Evolutionary conservation across 2,329 filamentous ascomycete species (phyloP).

Genomic region (Pseudogymnoascus sp.): DNA sequence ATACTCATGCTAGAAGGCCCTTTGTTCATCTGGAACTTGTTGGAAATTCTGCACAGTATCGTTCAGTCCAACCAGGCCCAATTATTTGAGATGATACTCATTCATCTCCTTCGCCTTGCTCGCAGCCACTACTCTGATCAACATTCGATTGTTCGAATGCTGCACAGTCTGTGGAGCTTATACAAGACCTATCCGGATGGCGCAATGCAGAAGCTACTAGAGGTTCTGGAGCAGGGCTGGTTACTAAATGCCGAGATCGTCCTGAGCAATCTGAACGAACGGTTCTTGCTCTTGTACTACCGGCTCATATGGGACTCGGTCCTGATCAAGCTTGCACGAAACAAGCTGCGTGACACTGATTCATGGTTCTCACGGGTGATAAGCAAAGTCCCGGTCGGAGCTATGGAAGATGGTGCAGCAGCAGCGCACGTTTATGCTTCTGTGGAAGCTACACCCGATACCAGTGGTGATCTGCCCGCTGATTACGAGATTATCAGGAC

Average conservation of each 20-base stretch:
- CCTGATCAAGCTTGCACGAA: slow-evolving; percentile 9
- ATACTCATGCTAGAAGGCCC: slow-evolving; percentile 17
- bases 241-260: slow-evolving; percentile 18
- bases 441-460: background rate
- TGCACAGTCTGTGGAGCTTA: background rate
- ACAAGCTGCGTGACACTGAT: background rate
- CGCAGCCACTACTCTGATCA: background rate
- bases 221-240: slow-evolving; percentile 17
- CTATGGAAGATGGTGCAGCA: background rate
- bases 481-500: background rate
- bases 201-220: background rate
- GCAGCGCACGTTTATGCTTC: background rate
- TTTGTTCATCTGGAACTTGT: slow-evolving; percentile 14
- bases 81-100: slow-evolving; percentile 15
- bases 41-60: slow-evolving; percentile 16
- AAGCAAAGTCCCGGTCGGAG: background rate
- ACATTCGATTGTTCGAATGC: slow-evolving; percentile 6
- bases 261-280: slow-evolving; percentile 14
- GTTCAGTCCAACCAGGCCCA: slow-evolving; percentile 5
- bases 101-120: slow-evolving; percentile 14
- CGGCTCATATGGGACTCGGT: slow-evolving; percentile 18
- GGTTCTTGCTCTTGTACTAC: slow-evolving; percentile 16
- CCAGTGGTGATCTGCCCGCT: background rate
- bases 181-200: background rate
- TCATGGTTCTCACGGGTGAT: background rate